These are phyloP conservation scores for Aspergillus fumigatiaffinis DNA, from an alignment of 2,329 filamentous ascomycete species.

Conservation along the genomic window DNA sequence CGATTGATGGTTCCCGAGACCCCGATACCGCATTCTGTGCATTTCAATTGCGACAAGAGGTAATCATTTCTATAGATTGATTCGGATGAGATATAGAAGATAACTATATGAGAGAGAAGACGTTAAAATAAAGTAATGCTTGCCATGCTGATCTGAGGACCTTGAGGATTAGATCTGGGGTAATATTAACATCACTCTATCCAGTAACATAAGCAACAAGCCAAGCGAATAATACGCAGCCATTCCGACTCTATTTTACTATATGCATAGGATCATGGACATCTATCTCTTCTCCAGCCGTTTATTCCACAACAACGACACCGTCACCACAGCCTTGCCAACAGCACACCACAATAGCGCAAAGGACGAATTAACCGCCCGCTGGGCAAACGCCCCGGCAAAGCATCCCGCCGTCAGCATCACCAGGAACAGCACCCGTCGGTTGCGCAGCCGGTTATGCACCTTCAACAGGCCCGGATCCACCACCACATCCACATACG, in stretches of 20 bases:
- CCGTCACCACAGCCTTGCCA: not conserved
- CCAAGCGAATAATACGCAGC: not conserved
- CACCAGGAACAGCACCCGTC: slow-evolving; percentile 49
- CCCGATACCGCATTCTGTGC: not conserved
- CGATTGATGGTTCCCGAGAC: not conserved
- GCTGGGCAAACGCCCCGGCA: slow-evolving; percentile 41
- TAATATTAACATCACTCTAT: not conserved
- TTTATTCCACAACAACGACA: not conserved
- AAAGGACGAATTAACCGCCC: not conserved
- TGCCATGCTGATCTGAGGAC: not conserved
- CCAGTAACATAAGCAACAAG: no score
- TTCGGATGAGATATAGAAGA: not conserved
- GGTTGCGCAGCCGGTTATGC: slow-evolving; percentile 47
- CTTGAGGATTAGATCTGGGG: not conserved
- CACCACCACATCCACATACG: slow-evolving; percentile 58
- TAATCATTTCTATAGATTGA: not conserved
- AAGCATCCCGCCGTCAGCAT: slow-evolving; percentile 45
- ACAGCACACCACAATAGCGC: not conserved
- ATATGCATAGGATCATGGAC: no score
- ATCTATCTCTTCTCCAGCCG: not conserved
- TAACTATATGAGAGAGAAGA: not conserved
- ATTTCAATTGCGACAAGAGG: not conserved
- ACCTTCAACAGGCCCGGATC: slow-evolving; percentile 48
- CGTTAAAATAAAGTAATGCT: not conserved
- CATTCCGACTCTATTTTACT: no score